Evolutionary conservation across 2,329 filamentous ascomycete species (phyloP).

Genomic region (Aspergillus neotritici): DNA sequence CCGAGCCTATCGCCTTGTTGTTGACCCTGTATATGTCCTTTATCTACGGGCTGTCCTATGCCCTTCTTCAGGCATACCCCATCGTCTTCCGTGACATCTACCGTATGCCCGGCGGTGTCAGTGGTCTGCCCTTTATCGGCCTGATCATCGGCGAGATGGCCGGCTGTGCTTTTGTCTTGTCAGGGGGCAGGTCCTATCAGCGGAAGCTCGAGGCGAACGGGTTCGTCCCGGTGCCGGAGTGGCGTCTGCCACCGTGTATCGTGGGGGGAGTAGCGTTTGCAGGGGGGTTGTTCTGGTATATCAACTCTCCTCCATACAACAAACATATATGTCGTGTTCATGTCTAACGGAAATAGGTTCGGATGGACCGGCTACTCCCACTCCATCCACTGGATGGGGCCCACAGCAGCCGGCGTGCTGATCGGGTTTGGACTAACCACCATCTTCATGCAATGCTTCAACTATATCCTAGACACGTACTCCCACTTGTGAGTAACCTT

Average conservation of each 20-base stretch:
- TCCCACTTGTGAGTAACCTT: constrained; percentile 14
- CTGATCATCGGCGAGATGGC: constrained; percentile 16
- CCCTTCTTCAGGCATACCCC: constrained; percentile 18
- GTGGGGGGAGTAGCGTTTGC: constrained; percentile 18
- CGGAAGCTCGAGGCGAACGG: constrained; percentile 16
- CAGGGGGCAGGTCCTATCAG: constrained; percentile 11
- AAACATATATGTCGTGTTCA: too few species aligned
- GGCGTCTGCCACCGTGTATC: constrained; percentile 20
- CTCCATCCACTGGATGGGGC: constrained; percentile 21
- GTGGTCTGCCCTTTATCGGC: constrained; percentile 17
- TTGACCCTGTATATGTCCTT: constrained; percentile 25
- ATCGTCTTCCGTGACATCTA: constrained; percentile 16
- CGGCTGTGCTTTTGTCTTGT: constrained; percentile 14
- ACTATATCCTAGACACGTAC: constrained; percentile 19
- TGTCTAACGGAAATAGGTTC: constrained; percentile 16
- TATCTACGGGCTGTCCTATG: constrained; percentile 19
- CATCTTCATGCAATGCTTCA: constrained; percentile 22
- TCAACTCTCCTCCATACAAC: not conserved
- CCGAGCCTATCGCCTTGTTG: constrained; percentile 21
- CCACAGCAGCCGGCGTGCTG: constrained; percentile 16
- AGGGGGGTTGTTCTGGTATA: constrained; percentile 19
- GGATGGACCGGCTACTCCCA: constrained; percentile 19
- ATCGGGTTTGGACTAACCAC: constrained; percentile 20
- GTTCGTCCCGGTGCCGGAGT: constrained; percentile 18
- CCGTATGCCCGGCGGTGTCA: constrained; percentile 12